Percentiles rank a stretch among this genome's conserved stretches.
phyloP scores from a whole-genome alignment of 345 rosid species.

The Mallotus nudiflorus region DNA sequence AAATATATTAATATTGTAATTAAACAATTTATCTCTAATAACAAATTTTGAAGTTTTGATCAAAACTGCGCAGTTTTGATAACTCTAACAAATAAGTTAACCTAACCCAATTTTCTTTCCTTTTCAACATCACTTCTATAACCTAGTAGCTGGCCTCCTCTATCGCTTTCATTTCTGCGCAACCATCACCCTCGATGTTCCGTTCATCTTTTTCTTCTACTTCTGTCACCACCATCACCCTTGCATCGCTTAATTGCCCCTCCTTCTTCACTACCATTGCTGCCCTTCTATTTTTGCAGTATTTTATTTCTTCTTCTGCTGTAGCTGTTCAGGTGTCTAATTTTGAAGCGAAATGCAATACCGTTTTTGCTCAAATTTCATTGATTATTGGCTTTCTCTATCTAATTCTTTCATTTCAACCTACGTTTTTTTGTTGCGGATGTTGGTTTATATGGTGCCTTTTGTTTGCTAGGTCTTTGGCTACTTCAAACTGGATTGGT shows the following conservation, averaged over 20 bases:
- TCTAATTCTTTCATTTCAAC: slow-evolving; percentile 65
- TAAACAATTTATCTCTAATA: too few relatives aligned
- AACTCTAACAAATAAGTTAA: too few relatives aligned
- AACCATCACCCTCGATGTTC: too few relatives aligned
- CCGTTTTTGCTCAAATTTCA: slow-evolving; percentile 63
- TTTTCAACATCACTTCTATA: too few relatives aligned
- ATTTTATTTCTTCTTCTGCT: slow-evolving; percentile 54
- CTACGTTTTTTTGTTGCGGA: slow-evolving; percentile 72
- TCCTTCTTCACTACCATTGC: too few relatives aligned
- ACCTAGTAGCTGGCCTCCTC: too few relatives aligned
- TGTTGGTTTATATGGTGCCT: slow-evolving; percentile 57
- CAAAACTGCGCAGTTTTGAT: too few relatives aligned
- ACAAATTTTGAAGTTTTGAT: too few relatives aligned
- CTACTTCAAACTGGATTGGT: slow-evolving; percentile 75
- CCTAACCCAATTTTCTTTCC: too few relatives aligned
- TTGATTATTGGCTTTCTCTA: slow-evolving; percentile 60
- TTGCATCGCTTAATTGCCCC: slow-evolving; percentile 83
- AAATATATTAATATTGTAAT: too few relatives aligned
- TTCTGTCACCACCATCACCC: slow-evolving; percentile 61
- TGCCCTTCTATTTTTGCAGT: slow-evolving; percentile 69
- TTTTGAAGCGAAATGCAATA: slow-evolving; percentile 80
- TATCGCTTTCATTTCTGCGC: too few relatives aligned
- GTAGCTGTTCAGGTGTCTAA: slow-evolving; percentile 76
- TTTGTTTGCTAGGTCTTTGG: slow-evolving; percentile 91
- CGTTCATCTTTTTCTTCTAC: too few relatives aligned